Evolutionary conservation across 495 filamentous ascomycete species (phyloP), one percentile per base, ranked within the genome.

Genomic region (Penicillium verhagenii): DNA sequence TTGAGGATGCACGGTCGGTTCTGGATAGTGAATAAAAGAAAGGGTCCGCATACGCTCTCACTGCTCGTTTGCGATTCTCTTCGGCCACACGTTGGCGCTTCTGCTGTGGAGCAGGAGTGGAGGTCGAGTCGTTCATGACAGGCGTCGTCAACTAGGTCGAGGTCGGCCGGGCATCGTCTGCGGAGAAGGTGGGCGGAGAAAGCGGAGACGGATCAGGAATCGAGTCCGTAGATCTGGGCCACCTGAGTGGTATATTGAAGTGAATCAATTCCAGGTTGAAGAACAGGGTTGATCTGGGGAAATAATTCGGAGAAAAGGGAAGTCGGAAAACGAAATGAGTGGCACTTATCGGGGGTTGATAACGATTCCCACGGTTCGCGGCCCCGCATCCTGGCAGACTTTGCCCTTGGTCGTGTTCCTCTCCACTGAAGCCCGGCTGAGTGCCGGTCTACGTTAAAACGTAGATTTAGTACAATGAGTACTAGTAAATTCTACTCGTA

Each of bases 1-100:
- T 19, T n/a, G n/a, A n/a, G n/a, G n/a, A n/a, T n/a, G n/a, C n/a
- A n/a, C n/a, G 16, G 45, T 31, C n/a, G 9, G n/a, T 14, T 21
- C 26, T 48, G 8, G 4, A 16, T 20, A 31, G 29, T 18, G 10
- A 39, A 29, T 35, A 19, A 25, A 16, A 11, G 28, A 25, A 16
- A 11, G 28, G 24, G 37, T 39, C 26, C 24, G 23, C 67, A 45
- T 56, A 78, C 75, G 75, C 75, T 70, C 75, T 66, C 29, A 76
- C 75, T 38, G 75, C 75, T 60, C 75, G 68, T 57, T 78, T 78
- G 63, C 75, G 72, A 61, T 78, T 75, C 56, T 78, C 75, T 55
- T 78, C 75, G 38, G 75, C 69, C 52, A 78, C 72, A 31, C 75
- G 75, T 54, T 74, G 73, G 62, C 75, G 71, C 57, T 78, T 78